Evolutionary conservation across 352 stramenopile genomes (phyloP).

Genomic region (Phytopythium helicoides): DNA sequence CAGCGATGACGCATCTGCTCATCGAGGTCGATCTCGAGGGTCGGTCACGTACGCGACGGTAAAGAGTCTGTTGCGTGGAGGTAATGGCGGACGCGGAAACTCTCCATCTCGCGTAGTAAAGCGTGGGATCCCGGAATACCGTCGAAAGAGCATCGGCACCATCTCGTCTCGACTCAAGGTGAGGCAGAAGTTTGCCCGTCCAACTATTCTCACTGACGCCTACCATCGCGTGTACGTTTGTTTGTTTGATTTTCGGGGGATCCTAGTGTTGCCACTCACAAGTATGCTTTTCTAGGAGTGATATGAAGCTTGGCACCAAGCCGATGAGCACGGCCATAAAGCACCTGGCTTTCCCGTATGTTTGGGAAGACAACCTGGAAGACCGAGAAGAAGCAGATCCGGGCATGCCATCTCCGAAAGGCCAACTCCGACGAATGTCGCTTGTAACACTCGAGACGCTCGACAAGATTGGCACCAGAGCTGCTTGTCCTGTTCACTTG

Average conservation of each 20-base stretch:
- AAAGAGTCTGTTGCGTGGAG: slow-evolving; percentile 61
- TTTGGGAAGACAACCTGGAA: slow-evolving; percentile 14
- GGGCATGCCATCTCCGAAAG: slow-evolving; percentile 54
- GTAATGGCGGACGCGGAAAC: slow-evolving; percentile 12
- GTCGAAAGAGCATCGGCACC: slow-evolving; percentile 52
- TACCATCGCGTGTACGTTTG: slow-evolving; percentile 62
- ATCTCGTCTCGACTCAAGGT: slow-evolving; percentile 65
- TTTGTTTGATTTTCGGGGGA: background rate
- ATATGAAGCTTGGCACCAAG: slow-evolving; percentile 69
- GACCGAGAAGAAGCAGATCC: slow-evolving; percentile 34
- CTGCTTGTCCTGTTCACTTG: slow-evolving; percentile 64
- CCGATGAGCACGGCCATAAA: slow-evolving; percentile 42
- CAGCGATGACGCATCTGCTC: slow-evolving; percentile 7
- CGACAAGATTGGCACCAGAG: slow-evolving; percentile 74
- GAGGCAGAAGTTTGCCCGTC: slow-evolving; percentile 58
- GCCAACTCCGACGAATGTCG: slow-evolving; percentile 45
- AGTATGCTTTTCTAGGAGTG: too few relatives aligned
- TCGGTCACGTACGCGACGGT: slow-evolving; percentile 56
- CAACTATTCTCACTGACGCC: slow-evolving; percentile 65
- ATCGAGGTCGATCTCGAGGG: slow-evolving; percentile 19
- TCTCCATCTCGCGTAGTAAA: slow-evolving; percentile 30
- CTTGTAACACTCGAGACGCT: slow-evolving; percentile 64
- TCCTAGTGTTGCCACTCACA: too few relatives aligned
- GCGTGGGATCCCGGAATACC: slow-evolving; percentile 24
- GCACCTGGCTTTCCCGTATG: slow-evolving; percentile 45